These are phyloP conservation scores for Sedum album DNA, from an alignment of 164 flowering plant genomes.

Conservation along the genomic window DNA sequence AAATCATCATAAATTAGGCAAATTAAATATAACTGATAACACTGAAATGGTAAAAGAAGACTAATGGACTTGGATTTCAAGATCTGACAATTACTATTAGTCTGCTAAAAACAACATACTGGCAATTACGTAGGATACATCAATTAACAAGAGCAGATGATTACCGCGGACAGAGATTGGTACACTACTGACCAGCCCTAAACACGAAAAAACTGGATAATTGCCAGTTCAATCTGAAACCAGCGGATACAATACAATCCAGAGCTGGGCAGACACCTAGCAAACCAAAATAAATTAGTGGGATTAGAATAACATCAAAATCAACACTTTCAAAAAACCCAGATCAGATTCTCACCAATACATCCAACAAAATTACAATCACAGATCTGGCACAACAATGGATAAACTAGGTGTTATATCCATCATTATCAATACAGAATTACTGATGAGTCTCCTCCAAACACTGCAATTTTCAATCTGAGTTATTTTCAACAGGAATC, in stretches of 20 bases:
- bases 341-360: constrained; percentile 2
- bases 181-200: neutral
- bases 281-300: neutral
- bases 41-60: neutral
- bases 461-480: neutral
- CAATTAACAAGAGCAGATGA: neutral
- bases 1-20: neutral
- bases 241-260: neutral
- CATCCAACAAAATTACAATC: neutral
- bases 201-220: no score
- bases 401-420: neutral
- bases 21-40: neutral
- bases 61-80: no score
- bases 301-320: neutral
- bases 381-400: neutral
- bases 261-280: constrained; percentile 6
- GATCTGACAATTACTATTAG: no score
- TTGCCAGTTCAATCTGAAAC: neutral
- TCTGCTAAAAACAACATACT: no score
- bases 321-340: neutral
- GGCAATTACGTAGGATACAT: neutral
- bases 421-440: constrained; percentile 2
- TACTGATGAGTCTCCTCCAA: neutral
- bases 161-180: neutral
- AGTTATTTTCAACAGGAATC: neutral